phyloP scores from a whole-genome alignment of 129 eudicot species.

The Solidago caesia region DNA sequence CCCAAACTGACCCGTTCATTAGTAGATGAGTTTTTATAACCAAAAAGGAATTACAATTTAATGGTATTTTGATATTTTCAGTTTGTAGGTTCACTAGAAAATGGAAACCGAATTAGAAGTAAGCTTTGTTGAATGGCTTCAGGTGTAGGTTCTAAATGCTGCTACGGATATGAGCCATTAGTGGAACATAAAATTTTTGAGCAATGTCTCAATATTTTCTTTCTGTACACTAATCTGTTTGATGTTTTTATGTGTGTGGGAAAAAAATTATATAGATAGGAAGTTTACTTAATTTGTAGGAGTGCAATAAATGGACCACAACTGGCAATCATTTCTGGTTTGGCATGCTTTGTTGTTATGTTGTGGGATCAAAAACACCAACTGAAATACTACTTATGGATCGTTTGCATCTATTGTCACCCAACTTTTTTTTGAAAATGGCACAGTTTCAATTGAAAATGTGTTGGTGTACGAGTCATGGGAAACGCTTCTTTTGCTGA shows the following conservation, averaged over 20 bases:
- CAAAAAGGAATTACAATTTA: conserved; percentile 1
- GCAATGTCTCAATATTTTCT: background rate
- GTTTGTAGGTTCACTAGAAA: conserved; percentile 8
- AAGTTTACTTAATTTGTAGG: background rate
- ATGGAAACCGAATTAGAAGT: background rate
- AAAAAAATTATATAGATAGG: background rate
- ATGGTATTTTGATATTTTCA: conserved; percentile 6
- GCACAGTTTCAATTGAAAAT: no score
- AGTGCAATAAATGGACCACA: background rate
- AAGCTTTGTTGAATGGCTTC: conserved; percentile 15
- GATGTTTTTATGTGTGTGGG: background rate
- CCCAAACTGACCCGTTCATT: background rate
- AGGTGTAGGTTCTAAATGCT: conserved; percentile 3
- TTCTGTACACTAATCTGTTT: background rate
- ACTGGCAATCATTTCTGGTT: background rate
- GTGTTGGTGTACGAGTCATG: no score
- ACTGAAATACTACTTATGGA: no score
- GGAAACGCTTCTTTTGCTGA: no score
- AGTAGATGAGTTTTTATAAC: background rate
- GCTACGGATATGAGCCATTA: background rate
- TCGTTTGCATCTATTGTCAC: no score
- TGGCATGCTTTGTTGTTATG: background rate
- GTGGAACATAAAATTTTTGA: background rate
- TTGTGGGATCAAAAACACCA: background rate
- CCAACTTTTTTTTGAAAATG: no score